Conservation (phyloP, 2,329 filamentous ascomycete genomes). For the Colletotrichum higginsianum region DNA sequence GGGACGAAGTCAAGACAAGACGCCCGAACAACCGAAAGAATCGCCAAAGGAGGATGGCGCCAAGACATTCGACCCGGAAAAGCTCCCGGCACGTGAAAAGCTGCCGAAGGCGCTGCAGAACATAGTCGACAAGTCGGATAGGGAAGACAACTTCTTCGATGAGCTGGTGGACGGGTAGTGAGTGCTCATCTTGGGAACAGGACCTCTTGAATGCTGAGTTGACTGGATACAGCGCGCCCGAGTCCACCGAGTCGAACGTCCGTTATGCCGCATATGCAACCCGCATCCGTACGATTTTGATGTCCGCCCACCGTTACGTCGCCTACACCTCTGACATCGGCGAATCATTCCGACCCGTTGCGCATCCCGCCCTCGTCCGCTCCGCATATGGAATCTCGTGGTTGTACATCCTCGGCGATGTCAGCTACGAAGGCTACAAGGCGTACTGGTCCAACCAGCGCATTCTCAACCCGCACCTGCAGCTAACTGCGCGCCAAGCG, state of each 20-base stretch:
- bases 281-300: constrained; percentile 86
- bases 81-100: constrained; percentile 64
- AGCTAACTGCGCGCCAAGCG: constrained; percentile 65
- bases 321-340: constrained; percentile 98
- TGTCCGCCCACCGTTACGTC: constrained; percentile 94
- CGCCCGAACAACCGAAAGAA: constrained; percentile 47
- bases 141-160: constrained; percentile 82
- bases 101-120: constrained; percentile 70
- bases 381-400: constrained; percentile 92
- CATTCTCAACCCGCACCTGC: constrained; percentile 76
- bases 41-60: constrained; percentile 45
- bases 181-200: constrained; percentile 52
- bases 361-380: constrained; percentile 86
- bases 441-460: constrained; percentile 90
- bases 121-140: constrained; percentile 70
- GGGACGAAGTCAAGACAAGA: constrained; percentile 56
- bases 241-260: constrained; percentile 87
- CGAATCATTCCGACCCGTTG: constrained; percentile 94
- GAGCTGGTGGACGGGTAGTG: constrained; percentile 85
- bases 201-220: constrained; percentile 40
- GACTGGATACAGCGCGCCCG: constrained; percentile 68
- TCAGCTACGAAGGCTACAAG: constrained; percentile 94
- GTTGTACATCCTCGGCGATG: constrained; percentile 92
- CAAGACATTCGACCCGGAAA: constrained; percentile 58
- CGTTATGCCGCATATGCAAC: constrained; percentile 95